Conservation (phyloP, 257 asterid species). For the Przewalskia tangutica region DNA sequence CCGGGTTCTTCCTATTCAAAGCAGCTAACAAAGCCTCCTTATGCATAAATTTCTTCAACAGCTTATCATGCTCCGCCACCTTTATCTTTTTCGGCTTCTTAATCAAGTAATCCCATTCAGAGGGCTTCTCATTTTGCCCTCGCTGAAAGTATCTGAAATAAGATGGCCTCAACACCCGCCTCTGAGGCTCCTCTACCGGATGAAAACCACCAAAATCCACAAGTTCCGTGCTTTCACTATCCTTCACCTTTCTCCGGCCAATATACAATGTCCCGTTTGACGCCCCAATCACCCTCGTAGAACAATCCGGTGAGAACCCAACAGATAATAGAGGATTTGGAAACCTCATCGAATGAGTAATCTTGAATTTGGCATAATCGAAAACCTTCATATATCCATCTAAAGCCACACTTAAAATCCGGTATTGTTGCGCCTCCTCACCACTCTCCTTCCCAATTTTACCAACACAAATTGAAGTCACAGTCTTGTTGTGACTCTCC, state of each 20-base stretch:
- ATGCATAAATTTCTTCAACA: constrained; percentile 75
- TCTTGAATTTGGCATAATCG: constrained; percentile 69
- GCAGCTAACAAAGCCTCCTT: constrained; percentile 71
- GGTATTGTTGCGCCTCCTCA: constrained; percentile 44
- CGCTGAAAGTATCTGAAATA: constrained; percentile 76
- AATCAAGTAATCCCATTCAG: constrained; percentile 56
- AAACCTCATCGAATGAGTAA: constrained; percentile 76
- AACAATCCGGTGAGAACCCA: constrained; percentile 71
- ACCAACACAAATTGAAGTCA: constrained; percentile 67
- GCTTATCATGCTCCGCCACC: constrained; percentile 62
- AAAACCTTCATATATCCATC: constrained; percentile 94
- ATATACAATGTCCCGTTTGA: constrained; percentile 63
- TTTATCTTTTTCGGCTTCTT: constrained; percentile 59
- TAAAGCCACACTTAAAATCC: constrained; percentile 71
- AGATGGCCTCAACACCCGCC: constrained; percentile 57
- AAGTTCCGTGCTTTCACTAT: constrained; percentile 12
- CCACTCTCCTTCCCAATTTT: constrained; percentile 41
- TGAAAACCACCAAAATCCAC: constrained; percentile 29
- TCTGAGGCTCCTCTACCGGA: constrained; percentile 30
- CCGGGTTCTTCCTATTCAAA: constrained; percentile 49
- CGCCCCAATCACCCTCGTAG: constrained; percentile 67
- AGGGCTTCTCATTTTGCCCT: constrained; percentile 73
- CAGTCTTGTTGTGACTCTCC: constrained; percentile 95
- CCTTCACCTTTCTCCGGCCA: constrained; percentile 57
- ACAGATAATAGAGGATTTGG: constrained; percentile 67